A percentile compares a stretch with the other conserved stretches of the same genome.
These are phyloP conservation scores for Podaxis carcinomalis DNA, from an alignment of 768 basidiomycete genomes.

Conservation along the genomic window DNA sequence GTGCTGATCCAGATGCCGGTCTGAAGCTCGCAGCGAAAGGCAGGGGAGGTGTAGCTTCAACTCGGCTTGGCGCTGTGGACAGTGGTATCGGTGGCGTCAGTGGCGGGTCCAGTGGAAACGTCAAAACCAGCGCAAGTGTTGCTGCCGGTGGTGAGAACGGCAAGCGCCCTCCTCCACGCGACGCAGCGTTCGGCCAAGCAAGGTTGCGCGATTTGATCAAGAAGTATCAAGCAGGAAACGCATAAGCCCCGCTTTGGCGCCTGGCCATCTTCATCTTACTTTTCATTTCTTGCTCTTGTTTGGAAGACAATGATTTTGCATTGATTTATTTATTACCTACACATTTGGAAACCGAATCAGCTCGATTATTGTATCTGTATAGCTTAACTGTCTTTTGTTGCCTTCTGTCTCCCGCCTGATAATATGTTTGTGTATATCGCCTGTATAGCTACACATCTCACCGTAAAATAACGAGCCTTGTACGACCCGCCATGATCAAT, in stretches of 20 bases:
- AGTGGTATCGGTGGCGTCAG: neutral
- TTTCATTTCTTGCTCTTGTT: neutral
- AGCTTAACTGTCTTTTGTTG: no score
- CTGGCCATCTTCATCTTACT: neutral
- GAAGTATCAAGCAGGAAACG: constrained; percentile 61
- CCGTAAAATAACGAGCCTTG: no score
- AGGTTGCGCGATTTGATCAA: constrained; percentile 73
- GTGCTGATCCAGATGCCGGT: neutral
- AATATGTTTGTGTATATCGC: no score
- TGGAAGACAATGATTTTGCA: neutral
- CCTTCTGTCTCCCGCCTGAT: no score
- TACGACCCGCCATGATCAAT: no score
- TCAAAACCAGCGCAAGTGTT: neutral
- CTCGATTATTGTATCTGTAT: no score
- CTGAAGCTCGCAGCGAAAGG: neutral
- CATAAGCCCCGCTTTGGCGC: constrained; percentile 9
- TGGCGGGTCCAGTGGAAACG: neutral
- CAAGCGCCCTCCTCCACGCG: constrained; percentile 24
- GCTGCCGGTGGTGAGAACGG: neutral
- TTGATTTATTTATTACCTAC: neutral
- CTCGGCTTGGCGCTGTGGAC: neutral
- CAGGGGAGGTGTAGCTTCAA: neutral
- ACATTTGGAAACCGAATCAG: neutral
- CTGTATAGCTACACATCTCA: no score
- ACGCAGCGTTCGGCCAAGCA: constrained; percentile 74